A percentile compares a stretch with the other conserved stretches of the same genome.
These are phyloP conservation scores for Ustilago cynodontis DNA, from an alignment of 1,284 basidiomycete genomes.

Conservation along the genomic window DNA sequence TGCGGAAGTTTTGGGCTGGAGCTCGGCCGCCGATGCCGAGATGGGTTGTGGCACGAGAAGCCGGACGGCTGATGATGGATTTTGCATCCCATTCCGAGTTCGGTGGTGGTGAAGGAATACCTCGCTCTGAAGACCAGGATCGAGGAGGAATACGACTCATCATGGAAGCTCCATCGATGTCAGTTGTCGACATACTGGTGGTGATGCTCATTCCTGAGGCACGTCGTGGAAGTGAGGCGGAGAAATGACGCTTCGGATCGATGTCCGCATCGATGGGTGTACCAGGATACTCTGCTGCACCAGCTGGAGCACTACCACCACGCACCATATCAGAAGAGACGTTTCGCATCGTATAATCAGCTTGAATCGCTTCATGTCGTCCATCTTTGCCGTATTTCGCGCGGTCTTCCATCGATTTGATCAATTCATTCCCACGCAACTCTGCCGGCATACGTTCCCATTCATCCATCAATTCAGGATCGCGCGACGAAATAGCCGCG, in stretches of 20 bases:
- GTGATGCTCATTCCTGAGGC: conserved; percentile 36
- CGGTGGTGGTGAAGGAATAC: conserved; percentile 53
- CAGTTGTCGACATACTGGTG: conserved; percentile 29
- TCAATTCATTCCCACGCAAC: conserved; percentile 37
- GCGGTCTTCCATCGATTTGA: conserved; percentile 44
- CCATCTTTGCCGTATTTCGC: conserved; percentile 42
- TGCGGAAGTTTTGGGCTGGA: conserved; percentile 42
- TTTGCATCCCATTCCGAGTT: conserved; percentile 55
- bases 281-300: conserved; percentile 1
- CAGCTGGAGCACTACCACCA: conserved; percentile 26
- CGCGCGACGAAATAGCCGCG: conserved; percentile 21
- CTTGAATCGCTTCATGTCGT: conserved; percentile 40
- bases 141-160: conserved; percentile 54
- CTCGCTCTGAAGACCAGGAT: conserved; percentile 51
- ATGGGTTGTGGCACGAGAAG: conserved; percentile 34
- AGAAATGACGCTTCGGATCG: conserved; percentile 25
- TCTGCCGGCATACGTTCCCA: conserved; percentile 47
- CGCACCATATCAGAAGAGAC: conserved; percentile 32
- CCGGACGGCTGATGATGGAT: conserved; percentile 38
- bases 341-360: conserved; percentile 14
- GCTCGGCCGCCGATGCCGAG: conserved; percentile 17
- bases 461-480: conserved; percentile 31
- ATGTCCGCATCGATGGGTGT: conserved; percentile 19
- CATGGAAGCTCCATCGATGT: conserved; percentile 23
- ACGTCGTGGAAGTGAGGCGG: conserved; percentile 29